These are phyloP conservation scores for Ganoderma sinense DNA, from an alignment of 1,284 basidiomycete species.

Conservation along the genomic window DNA sequence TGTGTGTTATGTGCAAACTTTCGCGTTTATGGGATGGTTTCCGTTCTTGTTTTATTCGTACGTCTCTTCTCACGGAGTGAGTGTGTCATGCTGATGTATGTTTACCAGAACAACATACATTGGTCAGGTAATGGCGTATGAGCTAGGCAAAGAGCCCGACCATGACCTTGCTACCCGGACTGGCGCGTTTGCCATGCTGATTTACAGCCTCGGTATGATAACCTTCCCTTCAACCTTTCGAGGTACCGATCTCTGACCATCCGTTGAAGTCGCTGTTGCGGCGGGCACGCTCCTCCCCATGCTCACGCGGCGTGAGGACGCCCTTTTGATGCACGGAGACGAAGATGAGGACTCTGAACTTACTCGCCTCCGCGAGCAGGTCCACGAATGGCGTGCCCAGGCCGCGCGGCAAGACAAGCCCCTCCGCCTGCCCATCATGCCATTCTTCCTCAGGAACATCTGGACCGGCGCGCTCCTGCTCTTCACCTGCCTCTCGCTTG, in stretches of 20 bases:
- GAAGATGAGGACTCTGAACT: constrained; percentile 79
- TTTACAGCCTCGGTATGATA: constrained; percentile 84
- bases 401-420: constrained; percentile 76
- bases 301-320: constrained; percentile 80
- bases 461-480: constrained; percentile 89
- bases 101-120: constrained; percentile 83
- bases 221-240: background rate
- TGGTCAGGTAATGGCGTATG: constrained; percentile 88
- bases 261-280: constrained; percentile 75
- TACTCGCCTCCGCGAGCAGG: constrained; percentile 68
- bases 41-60: constrained; percentile 94
- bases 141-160: constrained; percentile 76
- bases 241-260: constrained; percentile 17
- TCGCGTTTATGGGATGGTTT: constrained; percentile 96
- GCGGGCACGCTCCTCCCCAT: constrained; percentile 87
- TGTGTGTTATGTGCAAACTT: constrained; percentile 91
- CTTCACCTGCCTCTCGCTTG: constrained; percentile 80
- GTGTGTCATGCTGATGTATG: constrained; percentile 6
- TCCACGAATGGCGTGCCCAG: constrained; percentile 86
- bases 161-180: constrained; percentile 83
- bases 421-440: constrained; percentile 82
- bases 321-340: constrained; percentile 75
- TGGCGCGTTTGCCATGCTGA: constrained; percentile 89
- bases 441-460: constrained; percentile 89
- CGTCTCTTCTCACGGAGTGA: constrained; percentile 37